Conservation (phyloP, 495 filamentous ascomycete species). For the Annulohypoxylon stygium region DNA sequence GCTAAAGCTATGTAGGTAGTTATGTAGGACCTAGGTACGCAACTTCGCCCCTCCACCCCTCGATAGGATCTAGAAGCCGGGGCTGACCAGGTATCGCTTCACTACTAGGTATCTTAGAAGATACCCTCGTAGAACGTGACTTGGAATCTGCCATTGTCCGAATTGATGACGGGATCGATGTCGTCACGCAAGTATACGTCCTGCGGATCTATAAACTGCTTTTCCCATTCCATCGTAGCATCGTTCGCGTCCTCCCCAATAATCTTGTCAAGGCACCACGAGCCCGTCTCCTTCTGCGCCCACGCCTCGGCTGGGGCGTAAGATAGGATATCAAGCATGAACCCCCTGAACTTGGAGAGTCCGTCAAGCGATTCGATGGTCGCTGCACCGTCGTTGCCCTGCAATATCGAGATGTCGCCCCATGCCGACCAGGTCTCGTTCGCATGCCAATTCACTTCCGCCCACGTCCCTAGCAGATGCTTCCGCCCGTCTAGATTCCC, state of each 20-base stretch:
- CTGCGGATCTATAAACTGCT: constrained; percentile 29
- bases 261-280: constrained; percentile 43
- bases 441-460: constrained; percentile 39
- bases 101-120: constrained; percentile 16
- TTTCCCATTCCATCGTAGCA: constrained; percentile 31
- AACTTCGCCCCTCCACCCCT: background rate
- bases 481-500: constrained; percentile 30
- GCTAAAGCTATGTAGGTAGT: too few relatives aligned
- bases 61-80: background rate
- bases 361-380: constrained; percentile 38
- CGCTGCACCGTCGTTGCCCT: constrained; percentile 38
- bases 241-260: constrained; percentile 34
- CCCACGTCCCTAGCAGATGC: constrained; percentile 38
- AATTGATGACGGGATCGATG: constrained; percentile 40
- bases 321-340: constrained; percentile 30
- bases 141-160: constrained; percentile 40
- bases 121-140: constrained; percentile 36
- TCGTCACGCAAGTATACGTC: constrained; percentile 32
- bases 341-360: constrained; percentile 26
- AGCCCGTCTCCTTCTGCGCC: constrained; percentile 35
- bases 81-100: background rate
- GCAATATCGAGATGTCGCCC: constrained; percentile 41
- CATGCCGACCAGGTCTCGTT: constrained; percentile 33
- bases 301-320: constrained; percentile 23
- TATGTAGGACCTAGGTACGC: background rate